Percentiles rank a stretch among this genome's conserved stretches.
Evolutionary conservation across 352 stramenopile species (phyloP).

Genomic region (Aphanomyces invadans): DNA sequence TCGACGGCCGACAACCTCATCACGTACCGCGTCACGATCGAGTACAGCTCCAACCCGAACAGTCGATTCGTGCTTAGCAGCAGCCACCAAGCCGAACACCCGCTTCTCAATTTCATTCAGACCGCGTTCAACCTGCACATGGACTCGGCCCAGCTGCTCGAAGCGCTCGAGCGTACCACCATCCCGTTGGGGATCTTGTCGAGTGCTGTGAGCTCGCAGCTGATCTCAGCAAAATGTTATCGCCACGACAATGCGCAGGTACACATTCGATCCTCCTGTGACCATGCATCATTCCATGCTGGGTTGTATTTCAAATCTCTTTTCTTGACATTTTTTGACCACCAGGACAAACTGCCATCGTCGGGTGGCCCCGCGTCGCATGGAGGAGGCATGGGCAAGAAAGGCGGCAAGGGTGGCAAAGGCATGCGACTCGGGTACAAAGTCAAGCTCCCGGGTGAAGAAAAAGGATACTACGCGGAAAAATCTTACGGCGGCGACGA

Average conservation of each 20-base stretch:
- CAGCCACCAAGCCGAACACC: slow-evolving; percentile 80
- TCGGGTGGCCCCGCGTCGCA: too few relatives aligned
- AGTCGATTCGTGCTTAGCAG: slow-evolving; percentile 83
- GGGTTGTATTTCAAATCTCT: too few relatives aligned
- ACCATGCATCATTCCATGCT: too few relatives aligned
- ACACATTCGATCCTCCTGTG: too few relatives aligned
- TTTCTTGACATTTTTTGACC: too few relatives aligned
- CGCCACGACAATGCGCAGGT: slow-evolving; percentile 43
- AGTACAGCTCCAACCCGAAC: slow-evolving; percentile 86
- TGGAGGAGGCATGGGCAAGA: slow-evolving; percentile 40
- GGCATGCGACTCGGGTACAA: slow-evolving; percentile 85
- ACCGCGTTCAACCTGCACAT: slow-evolving; percentile 74
- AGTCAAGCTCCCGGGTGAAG: slow-evolving; percentile 76
- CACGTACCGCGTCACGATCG: slow-evolving; percentile 71
- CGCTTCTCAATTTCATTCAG: slow-evolving; percentile 81
- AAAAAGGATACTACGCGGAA: slow-evolving; percentile 78
- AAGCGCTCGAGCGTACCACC: slow-evolving; percentile 74
- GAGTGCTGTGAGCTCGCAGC: slow-evolving; percentile 72
- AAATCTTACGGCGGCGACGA: slow-evolving; percentile 79
- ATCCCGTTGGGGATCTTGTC: slow-evolving; percentile 77
- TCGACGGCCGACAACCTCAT: slow-evolving; percentile 66
- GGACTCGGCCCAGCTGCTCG: slow-evolving; percentile 67
- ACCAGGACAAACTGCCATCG: too few relatives aligned
- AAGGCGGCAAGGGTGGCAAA: slow-evolving; percentile 56
- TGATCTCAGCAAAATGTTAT: slow-evolving; percentile 79